Percentiles rank a stretch among this genome's conserved stretches.
phyloP scores from a whole-genome alignment of 345 rosid genomes.

The Streptanthus diversifolius region DNA sequence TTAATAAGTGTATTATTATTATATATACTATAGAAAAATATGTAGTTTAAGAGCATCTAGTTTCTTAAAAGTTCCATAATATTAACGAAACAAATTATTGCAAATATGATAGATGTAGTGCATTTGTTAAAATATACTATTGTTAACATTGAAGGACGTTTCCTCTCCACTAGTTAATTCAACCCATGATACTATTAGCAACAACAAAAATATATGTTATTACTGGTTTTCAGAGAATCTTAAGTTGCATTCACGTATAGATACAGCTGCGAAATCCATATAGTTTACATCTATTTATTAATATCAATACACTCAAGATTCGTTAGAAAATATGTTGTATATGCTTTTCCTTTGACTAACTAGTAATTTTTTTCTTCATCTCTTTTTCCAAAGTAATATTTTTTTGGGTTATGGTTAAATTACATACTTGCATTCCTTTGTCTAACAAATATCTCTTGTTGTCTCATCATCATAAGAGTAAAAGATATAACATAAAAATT shows the following conservation, averaged over 20 bases:
- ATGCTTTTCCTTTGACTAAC: too few relatives aligned
- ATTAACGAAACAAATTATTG: neutral
- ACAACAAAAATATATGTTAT: neutral
- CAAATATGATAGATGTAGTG: neutral
- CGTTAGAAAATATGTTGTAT: too few relatives aligned
- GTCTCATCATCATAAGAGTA: neutral
- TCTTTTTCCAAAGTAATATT: neutral
- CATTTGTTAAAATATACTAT: neutral
- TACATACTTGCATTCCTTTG: neutral
- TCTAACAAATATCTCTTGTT: neutral
- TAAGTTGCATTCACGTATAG: constrained; percentile 9
- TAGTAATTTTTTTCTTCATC: neutral
- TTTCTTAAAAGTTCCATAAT: neutral
- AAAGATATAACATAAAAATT: too few relatives aligned
- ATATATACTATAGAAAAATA: neutral
- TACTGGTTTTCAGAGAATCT: neutral
- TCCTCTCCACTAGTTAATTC: neutral
- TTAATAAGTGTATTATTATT: neutral
- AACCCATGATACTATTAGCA: neutral
- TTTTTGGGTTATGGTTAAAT: too few relatives aligned
- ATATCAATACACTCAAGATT: too few relatives aligned
- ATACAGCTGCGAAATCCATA: neutral
- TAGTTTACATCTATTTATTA: neutral
- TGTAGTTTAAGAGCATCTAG: neutral
- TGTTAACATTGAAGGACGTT: neutral